Base-by-base conservation (phyloP, 2,329 filamentous ascomycete genomes). In the Fusarium anthophilum region DNA sequence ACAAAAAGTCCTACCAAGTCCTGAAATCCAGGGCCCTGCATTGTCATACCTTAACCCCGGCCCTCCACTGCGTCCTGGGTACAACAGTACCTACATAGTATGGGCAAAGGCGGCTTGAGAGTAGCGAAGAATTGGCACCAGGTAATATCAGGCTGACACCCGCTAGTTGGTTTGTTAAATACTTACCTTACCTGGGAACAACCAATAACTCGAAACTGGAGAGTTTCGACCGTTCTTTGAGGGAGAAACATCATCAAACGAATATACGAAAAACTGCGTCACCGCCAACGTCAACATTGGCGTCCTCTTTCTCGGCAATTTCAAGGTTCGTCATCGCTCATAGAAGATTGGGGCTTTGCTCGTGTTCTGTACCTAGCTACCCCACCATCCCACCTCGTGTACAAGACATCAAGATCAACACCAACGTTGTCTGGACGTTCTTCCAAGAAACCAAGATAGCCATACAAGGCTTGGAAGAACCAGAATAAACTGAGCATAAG, bases 1-100 rank as follows among this genome's bases (percentile, higher is more conserved):
- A 66, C 41, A 64, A 57, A 66, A 65, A 56, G 63, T 66, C 63
- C 60, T 66, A 66, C 63, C 24, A 64, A 66, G 63, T 66, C 63
- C 63, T 66, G 50, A 47, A 57, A 38, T 57, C 37, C 43, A 65
- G 60, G 43, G 50, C 60, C 43, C 50, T 65, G 50, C 59, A 48
- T 50, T 57, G 37, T 50, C 50, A 44, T 50, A 64, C 39, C 30
- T 35, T 35, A 35, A 35, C 32, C 41, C n/a, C 39, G 8, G 18
- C 41, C 32, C 26, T 37, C 50, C 32, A 53, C 32, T 53, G 50
- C 26, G n/a, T 26, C n/a, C 32, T 35, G 32, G 32, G 13, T 32
- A 32, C 14, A 35, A 35, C 32, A 32, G 32, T 53, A 30, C 28
- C 24, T 26, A 20, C 8, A 12, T 39, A 39, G 51, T 45, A 28